Conservation (phyloP, 768 basidiomycete species). For the Leccinum uliginosum region DNA sequence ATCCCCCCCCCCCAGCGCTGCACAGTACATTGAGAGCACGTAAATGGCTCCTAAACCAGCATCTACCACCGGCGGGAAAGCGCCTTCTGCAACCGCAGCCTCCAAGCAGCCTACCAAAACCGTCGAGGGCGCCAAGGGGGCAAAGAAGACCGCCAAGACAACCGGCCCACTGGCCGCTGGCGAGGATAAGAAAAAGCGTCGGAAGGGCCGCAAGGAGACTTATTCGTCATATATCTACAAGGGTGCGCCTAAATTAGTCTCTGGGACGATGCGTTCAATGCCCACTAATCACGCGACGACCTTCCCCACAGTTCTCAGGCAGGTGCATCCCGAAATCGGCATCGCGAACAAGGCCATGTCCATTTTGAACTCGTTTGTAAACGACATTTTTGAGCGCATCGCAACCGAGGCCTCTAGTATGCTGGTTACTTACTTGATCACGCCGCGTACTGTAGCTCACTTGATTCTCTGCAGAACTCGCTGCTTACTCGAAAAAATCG, state of each 20-base stretch:
- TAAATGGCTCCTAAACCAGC: constrained; percentile 58
- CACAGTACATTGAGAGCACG: neutral
- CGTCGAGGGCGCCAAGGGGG: constrained; percentile 56
- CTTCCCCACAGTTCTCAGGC: constrained; percentile 68
- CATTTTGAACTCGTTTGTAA: constrained; percentile 93
- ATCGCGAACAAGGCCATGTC: constrained; percentile 99
- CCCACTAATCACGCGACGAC: neutral
- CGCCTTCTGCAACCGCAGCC: constrained; percentile 49
- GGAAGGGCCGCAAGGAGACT: constrained; percentile 84
- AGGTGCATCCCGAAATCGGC: constrained; percentile 98
- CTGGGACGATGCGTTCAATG: neutral
- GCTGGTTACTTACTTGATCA: constrained; percentile 16
- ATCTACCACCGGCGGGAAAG: constrained; percentile 67
- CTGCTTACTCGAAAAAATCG: constrained; percentile 96
- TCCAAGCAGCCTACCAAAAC: constrained; percentile 64
- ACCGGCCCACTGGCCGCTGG: constrained; percentile 52
- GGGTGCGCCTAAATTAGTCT: constrained; percentile 45
- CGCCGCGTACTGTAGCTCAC: neutral
- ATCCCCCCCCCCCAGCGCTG: neutral
- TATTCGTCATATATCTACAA: constrained; percentile 94
- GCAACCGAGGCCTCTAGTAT: constrained; percentile 85
- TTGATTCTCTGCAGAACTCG: constrained; percentile 62
- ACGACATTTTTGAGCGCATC: constrained; percentile 94
- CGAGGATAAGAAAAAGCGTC: constrained; percentile 84
- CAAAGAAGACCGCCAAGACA: constrained; percentile 70